phyloP scores from a whole-genome alignment of 2,329 filamentous ascomycete species.

The Fulvia fulva region DNA sequence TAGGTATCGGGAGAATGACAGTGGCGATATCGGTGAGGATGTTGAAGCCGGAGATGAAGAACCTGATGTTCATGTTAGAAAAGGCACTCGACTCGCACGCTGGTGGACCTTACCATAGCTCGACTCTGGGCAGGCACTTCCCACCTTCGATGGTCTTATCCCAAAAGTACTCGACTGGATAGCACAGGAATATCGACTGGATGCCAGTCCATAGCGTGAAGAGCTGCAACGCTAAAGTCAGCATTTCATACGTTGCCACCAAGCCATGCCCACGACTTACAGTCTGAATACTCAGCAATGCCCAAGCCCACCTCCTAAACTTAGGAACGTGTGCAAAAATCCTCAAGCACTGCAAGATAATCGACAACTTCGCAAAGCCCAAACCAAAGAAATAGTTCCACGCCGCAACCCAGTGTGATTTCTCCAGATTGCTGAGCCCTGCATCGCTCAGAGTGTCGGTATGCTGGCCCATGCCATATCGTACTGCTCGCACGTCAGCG shows the following conservation, averaged over 20 bases:
- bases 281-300: not conserved
- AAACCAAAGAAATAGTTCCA: conserved; percentile 17
- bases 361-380: conserved; percentile 19
- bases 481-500: conserved; percentile 7
- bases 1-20: conserved; percentile 31
- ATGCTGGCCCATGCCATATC: conserved; percentile 20
- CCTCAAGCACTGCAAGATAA: conserved; percentile 18
- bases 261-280: not conserved
- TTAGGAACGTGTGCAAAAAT: conserved; percentile 19
- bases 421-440: conserved; percentile 5
- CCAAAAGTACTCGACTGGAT: conserved; percentile 25
- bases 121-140: conserved; percentile 21
- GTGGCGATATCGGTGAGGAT: conserved; percentile 34
- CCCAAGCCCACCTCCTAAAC: conserved; percentile 10
- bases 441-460: conserved; percentile 11
- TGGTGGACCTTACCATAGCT: conserved; percentile 28
- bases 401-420: conserved; percentile 16
- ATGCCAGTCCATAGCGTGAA: conserved; percentile 11
- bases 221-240: not conserved
- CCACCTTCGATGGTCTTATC: conserved; percentile 17
- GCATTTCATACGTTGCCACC: not conserved
- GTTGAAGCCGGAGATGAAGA: conserved; percentile 29
- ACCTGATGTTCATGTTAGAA: too few species aligned
- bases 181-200: conserved; percentile 4
- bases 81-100: too few species aligned